Evolutionary conservation across 768 basidiomycete genomes (phyloP).

Genomic region (Suillus tomentosus): DNA sequence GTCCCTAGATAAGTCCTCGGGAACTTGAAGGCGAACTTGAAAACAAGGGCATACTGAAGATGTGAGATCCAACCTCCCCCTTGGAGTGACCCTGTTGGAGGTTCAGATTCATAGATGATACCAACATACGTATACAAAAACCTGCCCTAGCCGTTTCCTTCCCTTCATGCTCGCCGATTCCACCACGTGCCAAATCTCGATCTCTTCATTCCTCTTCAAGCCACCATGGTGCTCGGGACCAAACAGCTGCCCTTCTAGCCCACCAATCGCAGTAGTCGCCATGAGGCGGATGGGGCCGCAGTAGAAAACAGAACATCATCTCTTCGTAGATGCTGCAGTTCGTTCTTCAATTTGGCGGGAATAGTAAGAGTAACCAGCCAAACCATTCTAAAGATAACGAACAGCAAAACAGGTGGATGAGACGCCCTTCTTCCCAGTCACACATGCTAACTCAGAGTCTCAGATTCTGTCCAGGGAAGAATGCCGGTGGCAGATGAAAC

Average conservation of each 20-base stretch:
- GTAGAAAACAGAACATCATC: not conserved
- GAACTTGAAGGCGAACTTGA: not conserved
- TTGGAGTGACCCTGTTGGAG: not conserved
- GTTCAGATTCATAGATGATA: not conserved
- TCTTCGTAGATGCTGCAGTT: not conserved
- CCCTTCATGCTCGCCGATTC: not conserved
- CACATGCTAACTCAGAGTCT: not conserved
- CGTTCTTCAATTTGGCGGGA: not conserved
- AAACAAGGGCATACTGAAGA: not conserved
- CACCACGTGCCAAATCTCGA: not conserved
- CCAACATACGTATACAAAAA: not conserved
- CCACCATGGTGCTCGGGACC: not conserved
- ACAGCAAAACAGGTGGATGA: constrained; percentile 1
- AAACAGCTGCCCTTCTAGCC: not conserved
- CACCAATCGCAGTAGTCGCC: not conserved
- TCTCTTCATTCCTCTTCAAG: constrained; percentile 7
- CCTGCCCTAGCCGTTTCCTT: not conserved
- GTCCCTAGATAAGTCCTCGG: too few species aligned
- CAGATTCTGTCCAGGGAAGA: not conserved
- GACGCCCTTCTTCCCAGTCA: constrained; percentile 1
- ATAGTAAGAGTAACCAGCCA: constrained; percentile 2
- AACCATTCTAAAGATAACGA: not conserved
- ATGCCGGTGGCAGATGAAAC: not conserved
- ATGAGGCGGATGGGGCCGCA: constrained; percentile 7
- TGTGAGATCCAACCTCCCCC: not conserved